Base-by-base conservation (phyloP, 1,284 basidiomycete genomes). In the Ceratobasidium sp. region DNA sequence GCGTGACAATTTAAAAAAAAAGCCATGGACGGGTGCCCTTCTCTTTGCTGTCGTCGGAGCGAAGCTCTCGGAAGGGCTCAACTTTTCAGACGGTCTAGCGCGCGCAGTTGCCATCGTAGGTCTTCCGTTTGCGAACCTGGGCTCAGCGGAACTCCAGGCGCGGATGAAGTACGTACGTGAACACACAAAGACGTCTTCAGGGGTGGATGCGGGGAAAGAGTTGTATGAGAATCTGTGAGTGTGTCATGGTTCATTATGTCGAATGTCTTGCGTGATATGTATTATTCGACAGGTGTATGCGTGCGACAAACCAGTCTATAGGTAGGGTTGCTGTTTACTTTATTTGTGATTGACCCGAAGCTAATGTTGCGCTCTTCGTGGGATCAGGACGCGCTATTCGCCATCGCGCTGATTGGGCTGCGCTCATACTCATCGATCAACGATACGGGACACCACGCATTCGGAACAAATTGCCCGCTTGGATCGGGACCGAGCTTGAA, bases 61-160 rank as follows among this genome's bases (percentile, higher is more conserved):
- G 26, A 99, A 99, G 84, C 89, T 99, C 15, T 98, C 96, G 0
- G 97, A 99, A 86, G 97, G 97, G 1, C 91, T 99, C 82, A 99
- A 99, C 85, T 99, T 99, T 85, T 91, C 95, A 4, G 95, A 96
- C 84, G 90, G 95, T 55, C 90, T 98, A 2, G 95, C 96, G 0
- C 92, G 96, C 58, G 94, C 93, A 18, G 96, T 98, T 40, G 88
- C 98, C 67, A 91, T 99, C 83, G 89, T 96, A 68, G 98, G 98
- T 1, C 89, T 99, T 40, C 97, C 97, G 0, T 99, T 97, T 84
- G 94, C 97, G 9, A 98, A 98, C 84, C 88, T 95, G 58, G 91
- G 92, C n/a, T 97, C 95, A 0, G 90, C 93, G 0, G 97, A 99
- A 85, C 89, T 99, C 64, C 91, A 91, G 80, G 98, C 99, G 84